Evolutionary conservation across 306 rosid genomes (phyloP), one percentile per base, ranked within the genome.

Genomic region (Ormosia emarginata): DNA sequence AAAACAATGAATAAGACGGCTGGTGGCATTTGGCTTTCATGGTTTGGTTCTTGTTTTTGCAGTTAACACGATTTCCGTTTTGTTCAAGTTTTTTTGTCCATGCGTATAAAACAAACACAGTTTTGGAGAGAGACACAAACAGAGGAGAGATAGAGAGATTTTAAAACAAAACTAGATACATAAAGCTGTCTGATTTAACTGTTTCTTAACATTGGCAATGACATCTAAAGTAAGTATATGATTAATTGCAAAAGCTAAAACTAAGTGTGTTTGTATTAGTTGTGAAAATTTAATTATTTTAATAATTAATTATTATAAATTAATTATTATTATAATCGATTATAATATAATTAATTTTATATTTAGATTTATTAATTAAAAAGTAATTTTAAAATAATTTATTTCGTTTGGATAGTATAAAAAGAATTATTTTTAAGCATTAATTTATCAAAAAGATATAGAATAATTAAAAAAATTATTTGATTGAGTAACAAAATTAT

Each of bases 1-100:
- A 73, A 84, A 87, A 67, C 90, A 59, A 87, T 57, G 88, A 56
- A 46, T 13, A 13, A 75, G 81, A 82, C 90, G 79, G 88, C 82
- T 64, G 33, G 7, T 33, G 33, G 47, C 50, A 3, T 69, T 68
- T 46, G 64, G 34, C 70, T 50, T 46, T 65, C 17, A 29, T 32
- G 2, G 44, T 81, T 75, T 58, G 52, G 30, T 77, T 67, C 82
- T 74, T 87, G 82, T 84, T 87, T 84, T 74, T 87, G 84, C 82
- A 83, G 67, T 3, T 46, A 18, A 18, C 11, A 24, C 24, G 24
- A 32, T n/a, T 10, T 43, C 71, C 15, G 17, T 53, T 77, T 61
- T 40, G 5, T 59, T 5, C 47, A 46, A 15, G 29, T 40, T 18
- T 24, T 66, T 39, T 18, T 73, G 47, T 40, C 34, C 30, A 30